These are phyloP conservation scores for Aspergillus sclerotioniger DNA, from an alignment of 495 filamentous ascomycete genomes.

Conservation along the genomic window DNA sequence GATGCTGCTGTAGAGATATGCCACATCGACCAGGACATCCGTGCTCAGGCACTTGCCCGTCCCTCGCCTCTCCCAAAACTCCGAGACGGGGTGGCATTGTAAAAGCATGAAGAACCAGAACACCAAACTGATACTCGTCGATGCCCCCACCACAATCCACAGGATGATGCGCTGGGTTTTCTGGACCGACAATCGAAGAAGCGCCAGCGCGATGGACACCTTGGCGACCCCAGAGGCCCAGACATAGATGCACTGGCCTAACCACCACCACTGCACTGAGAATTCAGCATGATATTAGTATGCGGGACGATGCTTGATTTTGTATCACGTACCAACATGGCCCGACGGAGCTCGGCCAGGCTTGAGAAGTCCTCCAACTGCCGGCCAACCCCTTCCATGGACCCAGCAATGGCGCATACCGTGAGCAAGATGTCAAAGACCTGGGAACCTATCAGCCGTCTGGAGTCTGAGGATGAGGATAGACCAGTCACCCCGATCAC, in stretches of 20 bases:
- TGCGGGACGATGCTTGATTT: not conserved
- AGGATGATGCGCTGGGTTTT: slow-evolving; percentile 1
- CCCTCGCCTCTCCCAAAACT: slow-evolving; percentile 2
- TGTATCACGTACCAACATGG: slow-evolving; percentile 1
- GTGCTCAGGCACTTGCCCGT: not conserved
- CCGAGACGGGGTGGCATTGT: slow-evolving; percentile 9
- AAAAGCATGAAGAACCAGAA: slow-evolving; percentile 9
- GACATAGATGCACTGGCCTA: slow-evolving; percentile 9
- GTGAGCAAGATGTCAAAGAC: not conserved
- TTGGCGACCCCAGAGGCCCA: slow-evolving; percentile 3
- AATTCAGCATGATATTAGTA: not conserved
- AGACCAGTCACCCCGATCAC: not conserved
- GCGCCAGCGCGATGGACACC: slow-evolving; percentile 8
- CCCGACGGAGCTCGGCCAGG: not conserved
- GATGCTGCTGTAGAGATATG: slow-evolving; percentile 8
- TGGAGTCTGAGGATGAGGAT: not conserved
- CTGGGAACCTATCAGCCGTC: not conserved
- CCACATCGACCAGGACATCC: not conserved
- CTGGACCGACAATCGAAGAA: slow-evolving; percentile 8
- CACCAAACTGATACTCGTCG: not conserved
- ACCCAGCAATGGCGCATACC: slow-evolving; percentile 2
- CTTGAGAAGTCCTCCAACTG: not conserved
- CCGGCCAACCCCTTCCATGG: not conserved
- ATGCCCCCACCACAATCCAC: not conserved
- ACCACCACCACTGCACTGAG: slow-evolving; percentile 11